These are phyloP conservation scores for Lentinula aciculospora DNA, from an alignment of 768 basidiomycete species.

Conservation along the genomic window DNA sequence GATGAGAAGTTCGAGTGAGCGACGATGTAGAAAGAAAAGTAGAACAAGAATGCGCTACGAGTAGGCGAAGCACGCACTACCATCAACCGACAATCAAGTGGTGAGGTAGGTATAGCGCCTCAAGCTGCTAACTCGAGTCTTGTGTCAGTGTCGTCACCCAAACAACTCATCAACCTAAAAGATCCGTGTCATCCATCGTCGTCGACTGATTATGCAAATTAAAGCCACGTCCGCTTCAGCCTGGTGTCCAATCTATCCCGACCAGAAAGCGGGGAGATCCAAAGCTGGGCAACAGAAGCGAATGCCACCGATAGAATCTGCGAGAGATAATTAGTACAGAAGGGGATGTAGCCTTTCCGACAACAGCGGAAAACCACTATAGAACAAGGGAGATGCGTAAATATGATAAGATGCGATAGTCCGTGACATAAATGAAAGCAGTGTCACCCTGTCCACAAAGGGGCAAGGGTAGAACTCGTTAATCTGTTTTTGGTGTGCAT, in stretches of 20 bases:
- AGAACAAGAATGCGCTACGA: constrained; percentile 53
- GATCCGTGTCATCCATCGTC: constrained; percentile 48
- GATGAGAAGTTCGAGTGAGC: constrained; percentile 33
- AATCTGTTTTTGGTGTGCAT: constrained; percentile 18
- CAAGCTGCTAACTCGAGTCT: constrained; percentile 55
- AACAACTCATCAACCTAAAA: constrained; percentile 41
- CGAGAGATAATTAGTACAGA: constrained; percentile 2
- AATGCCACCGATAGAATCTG: neutral
- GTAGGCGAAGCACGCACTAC: constrained; percentile 46
- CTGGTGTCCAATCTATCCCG: constrained; percentile 2
- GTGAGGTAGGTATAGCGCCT: constrained; percentile 41
- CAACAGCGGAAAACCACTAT: constrained; percentile 28
- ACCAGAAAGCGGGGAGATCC: constrained; percentile 2
- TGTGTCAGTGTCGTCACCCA: constrained; percentile 60
- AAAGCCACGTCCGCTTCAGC: neutral
- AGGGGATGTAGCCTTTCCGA: constrained; percentile 7
- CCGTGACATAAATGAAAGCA: constrained; percentile 51
- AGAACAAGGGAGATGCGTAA: constrained; percentile 30
- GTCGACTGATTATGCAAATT: constrained; percentile 16
- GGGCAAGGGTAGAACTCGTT: constrained; percentile 39
- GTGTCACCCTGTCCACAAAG: constrained; percentile 42
- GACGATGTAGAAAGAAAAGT: constrained; percentile 32
- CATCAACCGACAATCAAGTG: constrained; percentile 32
- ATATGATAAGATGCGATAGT: constrained; percentile 41
- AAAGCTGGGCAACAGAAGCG: neutral